phyloP scores from a whole-genome alignment of 2,329 filamentous ascomycete species.

The Tolypocladium ophioglossoides region DNA sequence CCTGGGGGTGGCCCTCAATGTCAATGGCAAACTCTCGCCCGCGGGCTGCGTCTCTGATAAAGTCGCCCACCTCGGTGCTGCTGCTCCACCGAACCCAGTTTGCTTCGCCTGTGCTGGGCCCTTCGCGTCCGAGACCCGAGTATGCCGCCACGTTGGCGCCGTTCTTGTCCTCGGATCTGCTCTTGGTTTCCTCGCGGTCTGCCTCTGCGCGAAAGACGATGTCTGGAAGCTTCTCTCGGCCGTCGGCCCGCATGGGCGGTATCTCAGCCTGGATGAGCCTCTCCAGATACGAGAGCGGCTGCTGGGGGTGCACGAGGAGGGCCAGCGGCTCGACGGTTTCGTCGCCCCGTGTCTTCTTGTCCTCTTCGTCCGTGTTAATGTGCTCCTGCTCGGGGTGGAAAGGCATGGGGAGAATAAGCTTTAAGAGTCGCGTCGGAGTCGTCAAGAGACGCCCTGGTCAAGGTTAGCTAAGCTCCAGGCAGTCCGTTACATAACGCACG shows the following conservation, averaged over 20 bases:
- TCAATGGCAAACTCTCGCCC: constrained; percentile 77
- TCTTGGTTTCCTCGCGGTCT: constrained; percentile 40
- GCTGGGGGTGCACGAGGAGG: constrained; percentile 77
- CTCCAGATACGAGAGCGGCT: constrained; percentile 84
- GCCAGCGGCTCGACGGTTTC: constrained; percentile 65
- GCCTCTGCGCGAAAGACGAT: constrained; percentile 75
- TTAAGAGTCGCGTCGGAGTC: constrained; percentile 69
- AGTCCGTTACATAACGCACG: constrained; percentile 3
- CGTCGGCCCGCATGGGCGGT: constrained; percentile 54
- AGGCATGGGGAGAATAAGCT: constrained; percentile 65
- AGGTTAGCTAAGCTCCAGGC: background rate
- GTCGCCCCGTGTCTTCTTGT: constrained; percentile 18
- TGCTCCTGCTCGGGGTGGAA: constrained; percentile 27
- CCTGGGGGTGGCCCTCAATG: constrained; percentile 55
- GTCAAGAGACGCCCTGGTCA: constrained; percentile 60
- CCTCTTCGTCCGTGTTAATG: constrained; percentile 30
- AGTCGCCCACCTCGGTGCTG: constrained; percentile 86
- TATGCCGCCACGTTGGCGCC: constrained; percentile 53
- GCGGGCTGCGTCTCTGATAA: constrained; percentile 79
- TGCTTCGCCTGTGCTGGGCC: constrained; percentile 29
- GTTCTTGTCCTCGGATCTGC: constrained; percentile 14
- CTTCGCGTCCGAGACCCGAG: constrained; percentile 58
- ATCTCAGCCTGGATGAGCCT: constrained; percentile 82
- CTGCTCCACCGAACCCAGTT: constrained; percentile 78
- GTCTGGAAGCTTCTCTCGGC: constrained; percentile 58